phyloP scores from a whole-genome alignment of 352 stramenopile species.

The Halophytophthora batemanensis region DNA sequence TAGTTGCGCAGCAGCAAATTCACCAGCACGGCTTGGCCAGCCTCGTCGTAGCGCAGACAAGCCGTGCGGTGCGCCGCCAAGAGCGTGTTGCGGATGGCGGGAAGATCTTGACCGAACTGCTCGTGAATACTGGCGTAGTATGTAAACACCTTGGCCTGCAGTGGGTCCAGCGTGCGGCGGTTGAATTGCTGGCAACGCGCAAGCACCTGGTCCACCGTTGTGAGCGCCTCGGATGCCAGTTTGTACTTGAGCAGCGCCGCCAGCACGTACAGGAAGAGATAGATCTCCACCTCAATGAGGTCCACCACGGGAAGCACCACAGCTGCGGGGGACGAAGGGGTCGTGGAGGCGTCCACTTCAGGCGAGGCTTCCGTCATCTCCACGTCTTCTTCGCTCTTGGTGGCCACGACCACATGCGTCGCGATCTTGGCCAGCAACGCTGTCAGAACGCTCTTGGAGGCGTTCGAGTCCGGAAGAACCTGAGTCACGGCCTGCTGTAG shows the following conservation, averaged over 20 bases:
- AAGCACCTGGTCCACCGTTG: slow-evolving; percentile 49
- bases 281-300: slow-evolving; percentile 85
- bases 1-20: slow-evolving; percentile 92
- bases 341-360: slow-evolving; percentile 21
- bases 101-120: slow-evolving; percentile 53
- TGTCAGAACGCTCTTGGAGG: slow-evolving; percentile 52
- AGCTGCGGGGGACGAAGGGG: slow-evolving; percentile 6
- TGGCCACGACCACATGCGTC: slow-evolving; percentile 24
- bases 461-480: slow-evolving; percentile 60
- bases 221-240: slow-evolving; percentile 49
- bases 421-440: slow-evolving; percentile 49
- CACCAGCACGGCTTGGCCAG: slow-evolving; percentile 87
- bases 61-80: slow-evolving; percentile 84
- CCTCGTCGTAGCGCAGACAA: slow-evolving; percentile 88
- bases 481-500: slow-evolving; percentile 59
- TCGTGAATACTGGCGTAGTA: slow-evolving; percentile 80
- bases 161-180: slow-evolving; percentile 70
- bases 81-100: slow-evolving; percentile 61
- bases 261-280: slow-evolving; percentile 77
- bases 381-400: slow-evolving; percentile 34
- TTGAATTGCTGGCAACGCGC: slow-evolving; percentile 76
- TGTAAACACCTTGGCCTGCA: slow-evolving; percentile 76
- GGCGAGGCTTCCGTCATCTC: slow-evolving; percentile 53
- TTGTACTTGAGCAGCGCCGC: slow-evolving; percentile 73
- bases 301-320: slow-evolving; percentile 54